phyloP scores from a whole-genome alignment of 345 rosid genomes.

The Noccaea caerulescens region DNA sequence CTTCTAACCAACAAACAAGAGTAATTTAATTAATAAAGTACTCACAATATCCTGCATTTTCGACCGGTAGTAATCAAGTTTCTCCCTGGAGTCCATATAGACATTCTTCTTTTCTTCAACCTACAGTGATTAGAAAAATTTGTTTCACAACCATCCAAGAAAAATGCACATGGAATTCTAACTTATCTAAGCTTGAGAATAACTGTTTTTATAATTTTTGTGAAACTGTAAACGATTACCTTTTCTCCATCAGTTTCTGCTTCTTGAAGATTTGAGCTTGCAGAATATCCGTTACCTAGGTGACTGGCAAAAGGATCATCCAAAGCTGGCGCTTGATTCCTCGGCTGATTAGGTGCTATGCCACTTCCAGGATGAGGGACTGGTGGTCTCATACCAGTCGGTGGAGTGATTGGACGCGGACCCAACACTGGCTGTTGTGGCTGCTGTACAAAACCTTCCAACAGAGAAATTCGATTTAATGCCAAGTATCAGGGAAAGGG shows the following conservation, averaged over 20 bases:
- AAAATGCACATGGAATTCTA: conserved; percentile 21
- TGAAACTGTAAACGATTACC: conserved; percentile 47
- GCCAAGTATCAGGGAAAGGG: conserved; percentile 32
- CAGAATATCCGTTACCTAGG: conserved; percentile 49
- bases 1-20: conserved; percentile 20
- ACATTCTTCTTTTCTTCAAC: conserved; percentile 60
- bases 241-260: conserved; percentile 58
- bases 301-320: conserved; percentile 69
- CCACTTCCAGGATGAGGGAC: conserved; percentile 52
- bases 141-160: conserved; percentile 32
- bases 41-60: conserved; percentile 99
- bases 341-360: conserved; percentile 55
- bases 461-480: conserved; percentile 17
- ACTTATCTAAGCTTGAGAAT: conserved; percentile 12
- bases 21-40: conserved; percentile 38
- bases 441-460: conserved; percentile 74
- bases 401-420: conserved; percentile 57
- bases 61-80: conserved; percentile 85
- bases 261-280: conserved; percentile 52
- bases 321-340: conserved; percentile 50
- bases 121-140: conserved; percentile 46
- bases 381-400: conserved; percentile 74
- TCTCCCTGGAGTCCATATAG: conserved; percentile 87
- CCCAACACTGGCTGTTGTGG: conserved; percentile 65
- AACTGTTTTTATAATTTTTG: background rate